phyloP scores from a whole-genome alignment of 1,139 yeast genomes.

The Suhomyces taliae region DNA sequence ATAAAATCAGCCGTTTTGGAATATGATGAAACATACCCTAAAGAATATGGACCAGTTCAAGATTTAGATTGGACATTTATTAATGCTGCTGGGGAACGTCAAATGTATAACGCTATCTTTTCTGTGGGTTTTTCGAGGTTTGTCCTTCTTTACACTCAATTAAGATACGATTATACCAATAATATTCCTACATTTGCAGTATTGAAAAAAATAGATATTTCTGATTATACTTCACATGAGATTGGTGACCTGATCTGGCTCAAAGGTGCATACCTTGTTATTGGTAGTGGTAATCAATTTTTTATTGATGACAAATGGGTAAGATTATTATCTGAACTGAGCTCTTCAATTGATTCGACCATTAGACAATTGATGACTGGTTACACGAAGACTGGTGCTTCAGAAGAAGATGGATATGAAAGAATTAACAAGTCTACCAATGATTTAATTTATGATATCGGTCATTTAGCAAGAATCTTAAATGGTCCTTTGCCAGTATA shows the following conservation, averaged over 20 bases:
- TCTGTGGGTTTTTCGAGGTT: slow-evolving; percentile 72
- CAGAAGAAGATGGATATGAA: slow-evolving; percentile 22
- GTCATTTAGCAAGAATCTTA: slow-evolving; percentile 66
- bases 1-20: slow-evolving; percentile 66
- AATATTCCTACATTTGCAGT: slow-evolving; percentile 74
- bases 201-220: slow-evolving; percentile 70
- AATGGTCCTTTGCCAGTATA: slow-evolving; percentile 90
- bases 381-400: slow-evolving; percentile 44
- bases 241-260: slow-evolving; percentile 93
- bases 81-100: slow-evolving; percentile 25
- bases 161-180: slow-evolving; percentile 87
- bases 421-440: slow-evolving; percentile 10
- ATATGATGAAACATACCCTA: slow-evolving; percentile 47
- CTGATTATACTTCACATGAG: slow-evolving; percentile 68
- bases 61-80: slow-evolving; percentile 85
- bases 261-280: slow-evolving; percentile 70
- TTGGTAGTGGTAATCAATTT: slow-evolving; percentile 88
- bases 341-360: slow-evolving; percentile 32
- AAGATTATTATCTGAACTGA: slow-evolving; percentile 28
- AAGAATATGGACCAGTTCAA: slow-evolving; percentile 42
- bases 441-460: slow-evolving; percentile 28
- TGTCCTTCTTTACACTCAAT: slow-evolving; percentile 72
- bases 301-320: slow-evolving; percentile 74
- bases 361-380: slow-evolving; percentile 54
- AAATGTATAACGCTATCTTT: slow-evolving; percentile 60